phyloP scores from a whole-genome alignment of 2,329 filamentous ascomycete genomes.

The Penicillium digitatum region DNA sequence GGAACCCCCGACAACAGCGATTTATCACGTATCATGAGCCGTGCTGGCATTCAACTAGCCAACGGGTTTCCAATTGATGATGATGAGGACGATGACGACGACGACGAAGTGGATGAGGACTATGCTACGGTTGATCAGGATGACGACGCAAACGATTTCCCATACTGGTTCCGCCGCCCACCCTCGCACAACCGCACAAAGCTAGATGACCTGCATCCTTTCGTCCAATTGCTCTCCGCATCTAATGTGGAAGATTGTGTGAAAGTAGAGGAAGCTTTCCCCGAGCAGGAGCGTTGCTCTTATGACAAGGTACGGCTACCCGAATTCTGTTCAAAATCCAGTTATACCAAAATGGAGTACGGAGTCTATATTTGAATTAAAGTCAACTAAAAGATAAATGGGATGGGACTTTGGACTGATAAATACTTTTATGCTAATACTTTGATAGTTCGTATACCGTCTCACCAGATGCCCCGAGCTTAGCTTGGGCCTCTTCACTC shows the following conservation, averaged over 20 bases:
- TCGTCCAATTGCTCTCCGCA: slow-evolving; percentile 66
- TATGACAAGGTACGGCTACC: slow-evolving; percentile 55
- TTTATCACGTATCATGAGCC: slow-evolving; percentile 28
- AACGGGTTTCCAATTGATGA: slow-evolving; percentile 33
- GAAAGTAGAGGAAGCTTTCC: slow-evolving; percentile 58
- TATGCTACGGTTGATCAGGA: slow-evolving; percentile 43
- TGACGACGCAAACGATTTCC: slow-evolving; percentile 39
- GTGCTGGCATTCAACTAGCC: slow-evolving; percentile 26
- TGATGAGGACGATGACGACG: slow-evolving; percentile 32
- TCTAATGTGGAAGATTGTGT: slow-evolving; percentile 53
- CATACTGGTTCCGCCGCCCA: slow-evolving; percentile 42
- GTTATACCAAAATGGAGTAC: background rate
- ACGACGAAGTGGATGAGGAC: slow-evolving; percentile 38
- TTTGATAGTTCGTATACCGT: slow-evolving; percentile 66
- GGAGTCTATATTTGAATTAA: background rate
- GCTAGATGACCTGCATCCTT: slow-evolving; percentile 63
- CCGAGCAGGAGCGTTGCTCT: slow-evolving; percentile 54
- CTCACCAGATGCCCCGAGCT: slow-evolving; percentile 71
- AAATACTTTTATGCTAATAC: slow-evolving; percentile 9
- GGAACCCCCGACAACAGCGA: slow-evolving; percentile 27
- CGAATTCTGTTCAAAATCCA: background rate
- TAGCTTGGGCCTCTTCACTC: slow-evolving; percentile 73
- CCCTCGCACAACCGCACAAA: slow-evolving; percentile 37
- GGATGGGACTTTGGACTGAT: background rate
- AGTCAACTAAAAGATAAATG: background rate